These are phyloP conservation scores for Jatropha multifida DNA, from an alignment of 441 rosid genomes.

Conservation along the genomic window DNA sequence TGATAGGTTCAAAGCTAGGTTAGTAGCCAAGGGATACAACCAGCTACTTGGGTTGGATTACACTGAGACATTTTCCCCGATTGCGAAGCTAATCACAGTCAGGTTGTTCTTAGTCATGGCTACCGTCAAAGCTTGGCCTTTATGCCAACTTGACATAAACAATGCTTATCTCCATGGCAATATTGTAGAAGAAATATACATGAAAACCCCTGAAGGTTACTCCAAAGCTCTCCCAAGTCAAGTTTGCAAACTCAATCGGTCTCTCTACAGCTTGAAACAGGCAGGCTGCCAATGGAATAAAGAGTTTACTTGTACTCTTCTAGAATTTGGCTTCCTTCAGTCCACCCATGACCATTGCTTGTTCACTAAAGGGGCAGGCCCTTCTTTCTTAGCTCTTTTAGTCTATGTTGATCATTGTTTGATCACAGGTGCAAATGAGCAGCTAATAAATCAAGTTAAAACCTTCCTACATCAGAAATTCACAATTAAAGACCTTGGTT, in stretches of 20 bases:
- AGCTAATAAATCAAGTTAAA: background rate
- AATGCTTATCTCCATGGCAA: background rate
- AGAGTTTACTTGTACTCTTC: background rate
- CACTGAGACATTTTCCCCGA: constrained; percentile 1
- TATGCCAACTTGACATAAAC: background rate
- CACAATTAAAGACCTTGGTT: background rate
- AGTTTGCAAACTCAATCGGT: background rate
- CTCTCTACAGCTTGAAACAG: background rate
- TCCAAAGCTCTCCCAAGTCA: background rate
- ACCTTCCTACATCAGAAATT: background rate
- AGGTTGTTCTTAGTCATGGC: background rate
- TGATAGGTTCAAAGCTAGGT: background rate
- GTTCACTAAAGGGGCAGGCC: background rate
- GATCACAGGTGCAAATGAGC: too few relatives aligned
- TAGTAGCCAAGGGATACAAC: constrained; percentile 12
- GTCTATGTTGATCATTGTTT: background rate
- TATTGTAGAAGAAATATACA: background rate
- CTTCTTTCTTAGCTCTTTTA: background rate
- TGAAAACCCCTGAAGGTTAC: background rate
- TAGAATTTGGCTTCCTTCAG: background rate
- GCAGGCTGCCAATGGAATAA: background rate
- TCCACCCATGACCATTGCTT: background rate
- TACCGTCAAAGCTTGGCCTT: background rate
- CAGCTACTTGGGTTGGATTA: constrained; percentile 4
- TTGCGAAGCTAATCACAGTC: background rate